phyloP scores from a whole-genome alignment of 2,329 filamentous ascomycete genomes.

The Aspergillus clavatus region DNA sequence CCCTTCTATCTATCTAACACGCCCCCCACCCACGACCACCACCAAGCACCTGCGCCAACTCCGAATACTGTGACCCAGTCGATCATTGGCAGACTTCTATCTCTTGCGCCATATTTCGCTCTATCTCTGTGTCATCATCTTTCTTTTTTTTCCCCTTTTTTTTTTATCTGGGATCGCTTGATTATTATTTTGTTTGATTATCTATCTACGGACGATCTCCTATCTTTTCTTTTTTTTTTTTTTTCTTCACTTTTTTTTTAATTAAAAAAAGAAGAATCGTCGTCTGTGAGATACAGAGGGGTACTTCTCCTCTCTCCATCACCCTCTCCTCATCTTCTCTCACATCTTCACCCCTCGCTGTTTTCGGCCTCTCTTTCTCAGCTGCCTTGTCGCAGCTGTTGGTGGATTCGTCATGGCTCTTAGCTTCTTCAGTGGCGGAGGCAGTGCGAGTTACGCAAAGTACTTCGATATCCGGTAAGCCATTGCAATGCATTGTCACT shows the following conservation, averaged over 20 bases:
- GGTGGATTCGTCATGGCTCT: constrained; percentile 37
- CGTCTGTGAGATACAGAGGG: constrained; percentile 1
- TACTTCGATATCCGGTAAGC: constrained; percentile 47
- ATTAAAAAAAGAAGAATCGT: neutral
- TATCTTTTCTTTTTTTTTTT: constrained; percentile 12
- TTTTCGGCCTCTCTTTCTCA: constrained; percentile 10
- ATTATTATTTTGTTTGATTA: too few species aligned
- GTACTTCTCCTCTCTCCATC: constrained; percentile 1
- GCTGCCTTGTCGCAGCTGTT: constrained; percentile 19
- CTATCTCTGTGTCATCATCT: constrained; percentile 18
- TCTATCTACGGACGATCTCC: too few species aligned
- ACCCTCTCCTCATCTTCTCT: neutral
- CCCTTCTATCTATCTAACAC: too few species aligned
- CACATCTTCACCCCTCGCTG: constrained; percentile 1
- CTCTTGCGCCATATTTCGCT: constrained; percentile 12
- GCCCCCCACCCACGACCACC: constrained; percentile 10
- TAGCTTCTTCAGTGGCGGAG: constrained; percentile 42
- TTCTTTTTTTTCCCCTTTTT: constrained; percentile 11
- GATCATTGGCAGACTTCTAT: constrained; percentile 25
- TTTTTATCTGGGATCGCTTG: too few species aligned
- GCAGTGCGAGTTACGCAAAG: constrained; percentile 43
- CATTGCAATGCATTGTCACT: constrained; percentile 9
- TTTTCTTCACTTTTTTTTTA: constrained; percentile 8
- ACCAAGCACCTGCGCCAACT: constrained; percentile 28
- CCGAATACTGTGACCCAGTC: constrained; percentile 35